Evolutionary conservation across 148 eudicot genomes (phyloP), one percentile per base, ranked within the genome.

Genomic region (Fagopyrum tataricum): DNA sequence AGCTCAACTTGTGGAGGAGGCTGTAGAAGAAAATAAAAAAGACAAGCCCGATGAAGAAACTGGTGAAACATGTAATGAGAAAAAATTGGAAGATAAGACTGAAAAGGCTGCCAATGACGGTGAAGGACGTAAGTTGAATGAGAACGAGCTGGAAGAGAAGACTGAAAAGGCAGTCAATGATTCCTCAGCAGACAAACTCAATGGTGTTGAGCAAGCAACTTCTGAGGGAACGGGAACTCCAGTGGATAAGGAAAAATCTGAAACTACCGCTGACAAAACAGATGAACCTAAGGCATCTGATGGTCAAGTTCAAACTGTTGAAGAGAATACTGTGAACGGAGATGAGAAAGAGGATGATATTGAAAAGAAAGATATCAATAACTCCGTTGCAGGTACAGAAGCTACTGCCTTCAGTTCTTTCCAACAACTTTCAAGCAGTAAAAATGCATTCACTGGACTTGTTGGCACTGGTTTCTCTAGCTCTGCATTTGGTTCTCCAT

Each of bases 391-490:
- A 77, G 66, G 56, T 55, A 75, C 58, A 55, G 87, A 73, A 46
- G 72, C 80, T 72, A 81, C 83, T 42, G 58, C 97, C 10, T 85
- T 88, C 17, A 85, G 87, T 76, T 90, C 97, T 9, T 96, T 96
- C 77, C 88, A 81, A 47, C 99, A 92, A 59, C 97, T 92, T 61
- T 96, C 99, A 7, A 96, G 88, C 80, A 84, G 76, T 80, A 93
- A 88, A 80, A 96, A 96, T 80, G 97, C 97, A 21, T 96, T 96
- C 76, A 88, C 97, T 7, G 99, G 99, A 31, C 76, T 96, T 75
- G 67, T 81, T 41, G 96, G 99, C 77, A 80, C 96, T 18, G 99
- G 99, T 3, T 96, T 92, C 77, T 86, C 99, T 26, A 79, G 82
- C 71, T 83, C 94, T 40, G n/a, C 49, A 2, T 96, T 92, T 73